Evolutionary conservation across 2,329 filamentous ascomycete species (phyloP).

Genomic region (Ceratocystis variospora): DNA sequence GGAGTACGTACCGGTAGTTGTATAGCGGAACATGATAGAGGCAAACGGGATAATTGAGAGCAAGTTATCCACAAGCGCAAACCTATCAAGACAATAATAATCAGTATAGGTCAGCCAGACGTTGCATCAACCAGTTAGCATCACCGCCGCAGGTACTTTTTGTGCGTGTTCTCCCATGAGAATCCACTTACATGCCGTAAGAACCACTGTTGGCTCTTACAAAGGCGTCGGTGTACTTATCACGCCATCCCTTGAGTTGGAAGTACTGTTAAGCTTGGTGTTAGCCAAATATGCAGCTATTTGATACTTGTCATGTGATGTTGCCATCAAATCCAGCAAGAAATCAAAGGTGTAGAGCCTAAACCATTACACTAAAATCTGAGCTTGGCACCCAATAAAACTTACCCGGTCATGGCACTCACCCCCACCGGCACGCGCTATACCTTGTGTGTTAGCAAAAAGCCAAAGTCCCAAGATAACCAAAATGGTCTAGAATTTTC

Average conservation of each 20-base stretch:
- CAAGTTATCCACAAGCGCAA: slow-evolving; percentile 59
- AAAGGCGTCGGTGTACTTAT: slow-evolving; percentile 51
- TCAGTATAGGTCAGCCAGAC: not conserved
- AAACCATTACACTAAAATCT: not conserved
- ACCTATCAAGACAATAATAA: slow-evolving; percentile 34
- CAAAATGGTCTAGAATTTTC: not conserved
- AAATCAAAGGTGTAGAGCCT: not conserved
- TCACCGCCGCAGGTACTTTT: slow-evolving; percentile 5
- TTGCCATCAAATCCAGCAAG: not conserved
- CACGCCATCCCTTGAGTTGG: slow-evolving; percentile 73
- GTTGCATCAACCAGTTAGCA: not conserved
- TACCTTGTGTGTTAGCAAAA: not conserved
- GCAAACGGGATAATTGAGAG: slow-evolving; percentile 74
- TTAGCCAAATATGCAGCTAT: not conserved
- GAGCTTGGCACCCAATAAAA: slow-evolving; percentile 14
- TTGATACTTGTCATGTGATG: not conserved
- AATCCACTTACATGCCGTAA: slow-evolving; percentile 58
- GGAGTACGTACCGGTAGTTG: slow-evolving; percentile 52
- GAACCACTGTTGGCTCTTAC: slow-evolving; percentile 56
- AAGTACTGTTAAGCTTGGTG: slow-evolving; percentile 56
- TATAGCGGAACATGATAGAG: slow-evolving; percentile 77
- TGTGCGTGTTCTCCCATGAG: not conserved
- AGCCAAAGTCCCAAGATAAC: not conserved
- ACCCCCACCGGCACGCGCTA: slow-evolving; percentile 36
- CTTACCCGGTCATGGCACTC: slow-evolving; percentile 41